Conservation (phyloP, 2,329 filamentous ascomycete species). For the Aspergillus oerlinghausenensis region DNA sequence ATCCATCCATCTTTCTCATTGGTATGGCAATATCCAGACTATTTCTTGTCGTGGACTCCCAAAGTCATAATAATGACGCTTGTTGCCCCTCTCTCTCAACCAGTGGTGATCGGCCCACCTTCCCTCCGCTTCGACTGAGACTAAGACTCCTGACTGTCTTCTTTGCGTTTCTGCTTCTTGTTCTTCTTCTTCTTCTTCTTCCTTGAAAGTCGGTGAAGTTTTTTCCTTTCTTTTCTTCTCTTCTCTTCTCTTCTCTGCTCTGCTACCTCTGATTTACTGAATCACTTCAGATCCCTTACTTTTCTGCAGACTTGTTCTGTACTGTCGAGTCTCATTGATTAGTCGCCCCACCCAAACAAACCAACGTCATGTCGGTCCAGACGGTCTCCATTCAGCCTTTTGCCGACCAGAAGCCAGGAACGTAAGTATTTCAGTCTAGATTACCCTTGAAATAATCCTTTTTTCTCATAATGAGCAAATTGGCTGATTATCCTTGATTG, state of each 20-base stretch:
- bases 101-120: conserved; percentile 6
- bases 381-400: conserved; percentile 81
- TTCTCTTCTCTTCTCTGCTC: conserved; percentile 4
- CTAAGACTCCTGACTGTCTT: neutral
- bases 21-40: neutral
- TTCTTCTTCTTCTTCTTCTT: conserved; percentile 8
- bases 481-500: neutral
- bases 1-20: neutral
- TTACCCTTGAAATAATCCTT: conserved; percentile 12
- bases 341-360: neutral
- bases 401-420: conserved; percentile 97
- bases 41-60: too few relatives aligned
- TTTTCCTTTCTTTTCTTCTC: conserved; percentile 4
- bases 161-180: conserved; percentile 4
- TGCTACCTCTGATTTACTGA: conserved; percentile 1
- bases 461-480: conserved; percentile 4
- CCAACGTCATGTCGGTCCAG: conserved; percentile 63
- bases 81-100: neutral
- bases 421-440: conserved; percentile 60
- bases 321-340: conserved; percentile 8
- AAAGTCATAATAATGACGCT: neutral
- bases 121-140: conserved; percentile 2
- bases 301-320: conserved; percentile 9
- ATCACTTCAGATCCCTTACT: conserved; percentile 7
- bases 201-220: conserved; percentile 21